Evolutionary conservation across 1,139 yeast genomes (phyloP).

Genomic region (Lodderomyces theae): DNA sequence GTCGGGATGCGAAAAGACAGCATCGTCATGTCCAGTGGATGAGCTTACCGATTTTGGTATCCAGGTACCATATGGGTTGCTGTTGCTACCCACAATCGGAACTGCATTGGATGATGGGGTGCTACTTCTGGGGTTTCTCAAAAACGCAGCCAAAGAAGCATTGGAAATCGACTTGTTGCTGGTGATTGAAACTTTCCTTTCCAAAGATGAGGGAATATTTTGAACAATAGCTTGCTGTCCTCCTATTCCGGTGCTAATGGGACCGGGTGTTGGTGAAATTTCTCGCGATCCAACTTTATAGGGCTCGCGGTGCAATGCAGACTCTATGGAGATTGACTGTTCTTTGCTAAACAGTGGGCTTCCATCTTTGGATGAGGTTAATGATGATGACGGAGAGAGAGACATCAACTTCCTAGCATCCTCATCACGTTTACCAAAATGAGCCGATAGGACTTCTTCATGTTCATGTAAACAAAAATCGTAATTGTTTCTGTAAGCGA

Average conservation of each 20-base stretch:
- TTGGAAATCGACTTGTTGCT: slow-evolving; percentile 52
- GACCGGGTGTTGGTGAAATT: slow-evolving; percentile 40
- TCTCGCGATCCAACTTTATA: slow-evolving; percentile 63
- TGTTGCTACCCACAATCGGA: slow-evolving; percentile 21
- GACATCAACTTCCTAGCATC: slow-evolving; percentile 11
- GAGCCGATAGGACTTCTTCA: slow-evolving; percentile 61
- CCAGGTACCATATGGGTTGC: slow-evolving; percentile 17
- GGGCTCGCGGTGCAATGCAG: slow-evolving; percentile 36
- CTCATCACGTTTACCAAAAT: slow-evolving; percentile 32
- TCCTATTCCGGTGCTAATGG: slow-evolving; percentile 29
- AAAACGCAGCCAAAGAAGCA: slow-evolving; percentile 53
- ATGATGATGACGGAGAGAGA: slow-evolving; percentile 32
- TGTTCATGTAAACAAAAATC: slow-evolving; percentile 66
- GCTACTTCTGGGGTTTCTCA: slow-evolving; percentile 47
- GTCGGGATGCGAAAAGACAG: slow-evolving; percentile 23
- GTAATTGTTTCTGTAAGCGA: slow-evolving; percentile 72
- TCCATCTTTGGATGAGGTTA: slow-evolving; percentile 14
- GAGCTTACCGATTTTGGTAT: slow-evolving; percentile 42
- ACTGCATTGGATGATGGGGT: slow-evolving; percentile 31
- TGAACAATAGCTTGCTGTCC: slow-evolving; percentile 14
- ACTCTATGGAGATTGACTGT: slow-evolving; percentile 18
- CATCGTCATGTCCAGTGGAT: slow-evolving; percentile 38
- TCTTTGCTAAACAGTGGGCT: slow-evolving; percentile 13
- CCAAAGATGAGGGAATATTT: slow-evolving; percentile 25
- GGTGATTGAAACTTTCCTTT: slow-evolving; percentile 43